Evolutionary conservation across 2,329 filamentous ascomycete genomes (phyloP).

Genomic region (Verticillium klebahnii): DNA sequence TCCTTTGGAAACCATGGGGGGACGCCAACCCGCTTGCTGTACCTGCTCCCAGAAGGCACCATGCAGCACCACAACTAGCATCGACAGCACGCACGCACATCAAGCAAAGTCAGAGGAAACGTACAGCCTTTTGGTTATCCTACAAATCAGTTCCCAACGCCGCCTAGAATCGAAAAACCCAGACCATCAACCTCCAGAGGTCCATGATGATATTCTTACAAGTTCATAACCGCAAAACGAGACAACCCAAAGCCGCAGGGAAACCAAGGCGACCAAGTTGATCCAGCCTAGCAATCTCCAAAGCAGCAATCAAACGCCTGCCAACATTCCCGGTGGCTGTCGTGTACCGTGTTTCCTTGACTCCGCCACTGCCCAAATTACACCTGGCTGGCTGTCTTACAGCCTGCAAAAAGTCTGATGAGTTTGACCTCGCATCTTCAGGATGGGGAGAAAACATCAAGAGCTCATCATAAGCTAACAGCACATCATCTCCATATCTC

Average conservation of each 20-base stretch:
- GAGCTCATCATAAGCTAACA: not conserved
- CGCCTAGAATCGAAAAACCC: conserved; percentile 1
- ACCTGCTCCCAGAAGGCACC: not conserved
- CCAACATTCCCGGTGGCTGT: not conserved
- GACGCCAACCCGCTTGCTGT: not conserved
- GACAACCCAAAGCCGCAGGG: not conserved
- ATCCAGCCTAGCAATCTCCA: not conserved
- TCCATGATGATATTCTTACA: conserved; percentile 2
- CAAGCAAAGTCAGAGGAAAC: not conserved
- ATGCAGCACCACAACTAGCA: not conserved
- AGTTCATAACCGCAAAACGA: not conserved
- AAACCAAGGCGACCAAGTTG: not conserved
- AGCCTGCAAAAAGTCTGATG: not conserved
- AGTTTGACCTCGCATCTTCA: not conserved
- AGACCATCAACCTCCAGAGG: not conserved
- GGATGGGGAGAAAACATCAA: no score
- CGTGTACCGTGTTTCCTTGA: not conserved
- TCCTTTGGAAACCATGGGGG: no score
- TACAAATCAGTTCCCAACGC: not conserved
- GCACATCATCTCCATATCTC: not conserved
- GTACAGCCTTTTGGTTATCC: not conserved
- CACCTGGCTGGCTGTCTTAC: not conserved
- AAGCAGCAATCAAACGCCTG: not conserved
- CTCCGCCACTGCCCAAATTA: not conserved
- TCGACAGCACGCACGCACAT: not conserved